Base-by-base conservation (phyloP, 139 green algal species). In the Asterochloris sp. region DNA sequence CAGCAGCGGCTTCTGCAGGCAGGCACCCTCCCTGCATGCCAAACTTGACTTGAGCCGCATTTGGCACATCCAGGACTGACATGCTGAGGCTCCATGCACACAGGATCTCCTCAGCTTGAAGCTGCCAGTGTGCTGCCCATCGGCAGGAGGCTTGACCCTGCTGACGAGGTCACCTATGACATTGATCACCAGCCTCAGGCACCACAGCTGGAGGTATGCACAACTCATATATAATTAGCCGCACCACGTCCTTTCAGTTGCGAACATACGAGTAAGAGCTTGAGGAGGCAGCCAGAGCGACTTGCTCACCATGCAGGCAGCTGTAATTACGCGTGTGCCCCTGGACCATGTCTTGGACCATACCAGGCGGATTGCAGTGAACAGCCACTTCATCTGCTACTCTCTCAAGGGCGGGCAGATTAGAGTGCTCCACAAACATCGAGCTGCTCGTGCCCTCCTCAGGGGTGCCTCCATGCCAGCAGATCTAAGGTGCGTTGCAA, bases 381-480 rank as follows among this genome's bases (percentile, higher is more conserved):
- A 89, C 83, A 47, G 74, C 11, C 81, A 67, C 67, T 96, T 91
- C 90, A 94, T 97, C 69, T 91, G 84, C 83, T 98, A 98, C 79
- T 91, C 89, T 54, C 91, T 98, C 13, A 91, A 90, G 54, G 73
- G 81, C 16, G 93, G 94, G 26, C 91, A 95, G 64, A 88, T 98
- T n/a, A 89, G 94, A 0, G 87, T 93, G 38, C 85, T 98, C 47
- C 87, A 93, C 84, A 86, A 86, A 26, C 81, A 85, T 69, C 90
- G 88, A 0, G 88, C 84, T 14, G 86, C 47, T 13, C 82, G 91
- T 1, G 89, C 90, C 6, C 89, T 98, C 14, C 82, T 95, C 76
- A 94, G 94, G 73, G 91, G 91, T 16, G 92, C 96, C 81, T 78
- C 80, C 11, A 63, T 19, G 15, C 86, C 89, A 16, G 86, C 88